Base-by-base conservation (phyloP, 257 asterid species). In the Nicotiana noctiflora region DNA sequence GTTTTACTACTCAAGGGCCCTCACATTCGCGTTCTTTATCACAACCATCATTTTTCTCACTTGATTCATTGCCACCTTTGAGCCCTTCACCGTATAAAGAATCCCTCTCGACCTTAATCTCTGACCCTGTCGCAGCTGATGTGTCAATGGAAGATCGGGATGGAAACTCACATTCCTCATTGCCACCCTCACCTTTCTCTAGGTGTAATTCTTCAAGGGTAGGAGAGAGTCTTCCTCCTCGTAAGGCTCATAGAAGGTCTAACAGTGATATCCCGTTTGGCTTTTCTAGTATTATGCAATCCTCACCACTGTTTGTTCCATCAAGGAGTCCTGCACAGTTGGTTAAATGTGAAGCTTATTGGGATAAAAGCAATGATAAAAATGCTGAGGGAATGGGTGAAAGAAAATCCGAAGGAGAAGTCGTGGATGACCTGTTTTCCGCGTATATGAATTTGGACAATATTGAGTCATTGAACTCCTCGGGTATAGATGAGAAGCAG, bases 51-150 rank as follows among this genome's bases (percentile, higher is more conserved):
- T 90, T 91, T 86, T 95, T 92, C 59, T 90, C 93, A 1, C 90
- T 89, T 9, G 97, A 93, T 81, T 93, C 97, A 0, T 84, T 93
- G 89, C 98, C 98, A 3, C 98, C 98, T 7, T 81, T 94, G 19
- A 91, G 96, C 85, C 98, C 98, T 34, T 92, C 92, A 0, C 95
- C 94, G 4, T 92, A 85, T 75, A 83, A 81, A 19, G 98, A 92
- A 27, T 80, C 86, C 25, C 81, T 77, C 59, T 44, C 89, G 11
- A 86, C 81, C 67, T 80, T 91, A 23, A 29, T 82, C 4, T 37
- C 88, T 8, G 93, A 90, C 63, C 85, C 81, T 11, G 83, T 82
- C 3, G 80, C 84, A 6, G 83, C 81, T 18, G 94, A 94, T 81
- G 91, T 86, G 8, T 83, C 90, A 2, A 90, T 91, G 97, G 98